Evolutionary conservation across 257 asterid species (phyloP).

Genomic region (Osmanthus fragrans): DNA sequence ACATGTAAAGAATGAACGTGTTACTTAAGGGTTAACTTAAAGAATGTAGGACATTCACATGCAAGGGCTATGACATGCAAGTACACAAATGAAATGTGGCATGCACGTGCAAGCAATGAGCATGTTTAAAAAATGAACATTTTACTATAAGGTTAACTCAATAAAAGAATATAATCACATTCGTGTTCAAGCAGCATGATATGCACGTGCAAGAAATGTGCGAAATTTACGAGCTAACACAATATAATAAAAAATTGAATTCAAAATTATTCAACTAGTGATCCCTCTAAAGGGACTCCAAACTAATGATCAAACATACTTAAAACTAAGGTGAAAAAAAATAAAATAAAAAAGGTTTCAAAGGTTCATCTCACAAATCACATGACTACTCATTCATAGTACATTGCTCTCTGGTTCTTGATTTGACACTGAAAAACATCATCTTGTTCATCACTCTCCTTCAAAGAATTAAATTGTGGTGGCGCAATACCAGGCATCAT

Average conservation of each 20-base stretch:
- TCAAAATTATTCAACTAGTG: background rate
- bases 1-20: no score
- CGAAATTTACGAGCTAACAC: background rate
- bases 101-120: no score
- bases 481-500: constrained; percentile 24
- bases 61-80: no score
- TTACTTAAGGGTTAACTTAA: no score
- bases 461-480: constrained; percentile 15
- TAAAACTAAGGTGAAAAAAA: background rate
- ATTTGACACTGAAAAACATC: constrained; percentile 22
- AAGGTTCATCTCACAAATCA: background rate
- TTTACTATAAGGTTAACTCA: no score
- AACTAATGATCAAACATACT: background rate
- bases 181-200: no score
- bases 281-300: background rate
- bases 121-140: no score
- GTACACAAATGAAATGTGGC: no score
- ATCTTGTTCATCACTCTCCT: constrained; percentile 32
- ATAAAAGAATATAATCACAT: no score
- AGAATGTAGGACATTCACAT: no score
- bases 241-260: no score
- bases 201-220: no score
- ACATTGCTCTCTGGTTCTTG: constrained; percentile 16
- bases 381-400: background rate
- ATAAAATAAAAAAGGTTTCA: background rate